Percentiles rank a stretch among this genome's conserved stretches.
Evolutionary conservation across 768 basidiomycete genomes (phyloP).

Genomic region (Asterophora parasitica): DNA sequence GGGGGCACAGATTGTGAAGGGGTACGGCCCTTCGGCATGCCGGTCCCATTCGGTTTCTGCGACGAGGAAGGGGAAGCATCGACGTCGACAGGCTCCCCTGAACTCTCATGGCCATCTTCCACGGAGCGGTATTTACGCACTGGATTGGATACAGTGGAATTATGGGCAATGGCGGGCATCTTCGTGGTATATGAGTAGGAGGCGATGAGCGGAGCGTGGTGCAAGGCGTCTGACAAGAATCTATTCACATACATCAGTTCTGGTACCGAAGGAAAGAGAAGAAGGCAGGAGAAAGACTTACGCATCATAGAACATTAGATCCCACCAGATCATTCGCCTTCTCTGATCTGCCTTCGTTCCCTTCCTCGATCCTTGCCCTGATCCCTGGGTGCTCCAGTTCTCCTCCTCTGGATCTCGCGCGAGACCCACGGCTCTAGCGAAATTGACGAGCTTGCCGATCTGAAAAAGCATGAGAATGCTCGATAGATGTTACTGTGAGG

Average conservation of each 20-base stretch:
- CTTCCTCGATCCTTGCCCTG: conserved; percentile 1
- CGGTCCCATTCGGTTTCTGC: background rate
- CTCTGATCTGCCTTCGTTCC: conserved; percentile 12
- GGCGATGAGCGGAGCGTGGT: conserved; percentile 56
- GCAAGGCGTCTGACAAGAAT: conserved; percentile 65
- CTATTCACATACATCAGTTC: conserved; percentile 29
- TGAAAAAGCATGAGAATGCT: conserved; percentile 18
- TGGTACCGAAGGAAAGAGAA: background rate
- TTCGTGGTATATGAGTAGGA: conserved; percentile 51
- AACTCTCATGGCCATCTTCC: background rate
- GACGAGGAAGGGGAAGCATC: background rate
- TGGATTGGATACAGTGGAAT: background rate
- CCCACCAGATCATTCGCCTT: conserved; percentile 63
- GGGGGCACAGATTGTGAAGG: background rate
- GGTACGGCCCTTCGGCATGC: background rate
- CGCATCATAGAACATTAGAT: conserved; percentile 73
- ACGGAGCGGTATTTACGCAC: background rate
- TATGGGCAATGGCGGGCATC: conserved; percentile 46
- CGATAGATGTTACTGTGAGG: background rate
- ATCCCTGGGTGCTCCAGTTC: conserved; percentile 1
- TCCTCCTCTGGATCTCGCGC: conserved; percentile 53
- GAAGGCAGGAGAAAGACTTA: conserved; percentile 32
- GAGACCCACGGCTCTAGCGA: conserved; percentile 62
- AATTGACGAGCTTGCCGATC: conserved; percentile 68
- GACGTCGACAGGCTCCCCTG: background rate